Percentiles rank a stretch among this genome's conserved stretches.
These are phyloP conservation scores for Schwanniomyces yamadae DNA, from an alignment of 805 yeast species.

Conservation along the genomic window DNA sequence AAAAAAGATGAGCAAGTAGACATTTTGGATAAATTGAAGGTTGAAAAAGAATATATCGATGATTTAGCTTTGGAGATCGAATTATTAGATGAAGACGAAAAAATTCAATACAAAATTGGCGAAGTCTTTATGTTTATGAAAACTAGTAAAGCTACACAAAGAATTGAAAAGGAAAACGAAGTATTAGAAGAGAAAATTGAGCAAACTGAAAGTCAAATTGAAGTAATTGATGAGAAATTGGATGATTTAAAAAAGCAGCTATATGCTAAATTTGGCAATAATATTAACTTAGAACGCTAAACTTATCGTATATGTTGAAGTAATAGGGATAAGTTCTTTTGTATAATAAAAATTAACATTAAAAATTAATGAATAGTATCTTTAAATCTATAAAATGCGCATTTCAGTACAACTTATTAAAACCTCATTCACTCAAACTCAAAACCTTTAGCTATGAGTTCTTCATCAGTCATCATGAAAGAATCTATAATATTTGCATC, in stretches of 20 bases:
- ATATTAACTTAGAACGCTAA: conserved; percentile 77
- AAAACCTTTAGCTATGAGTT: conserved; percentile 15
- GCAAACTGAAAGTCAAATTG: conserved; percentile 46
- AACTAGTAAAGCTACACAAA: conserved; percentile 64
- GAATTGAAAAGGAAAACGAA: conserved; percentile 63
- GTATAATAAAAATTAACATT: background rate
- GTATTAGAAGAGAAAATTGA: conserved; percentile 50
- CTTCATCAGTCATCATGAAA: conserved; percentile 15
- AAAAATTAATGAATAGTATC: background rate
- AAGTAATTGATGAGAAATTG: conserved; percentile 53
- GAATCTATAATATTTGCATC: conserved; percentile 30
- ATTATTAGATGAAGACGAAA: conserved; percentile 72
- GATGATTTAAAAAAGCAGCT: conserved; percentile 64
- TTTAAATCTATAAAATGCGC: background rate
- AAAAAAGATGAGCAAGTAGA: conserved; percentile 60
- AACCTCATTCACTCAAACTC: background rate
- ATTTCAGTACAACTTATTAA: background rate
- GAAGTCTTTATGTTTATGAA: conserved; percentile 71
- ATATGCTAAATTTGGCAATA: conserved; percentile 85
- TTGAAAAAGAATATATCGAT: conserved; percentile 84
- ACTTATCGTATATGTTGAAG: background rate
- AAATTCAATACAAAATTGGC: conserved; percentile 76
- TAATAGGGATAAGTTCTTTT: background rate
- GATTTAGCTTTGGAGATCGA: conserved; percentile 86
- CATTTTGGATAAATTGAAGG: conserved; percentile 47